Evolutionary conservation across 2,329 filamentous ascomycete genomes (phyloP), one percentile per base, ranked within the genome.

Genomic region (Bretziella fagacearum): DNA sequence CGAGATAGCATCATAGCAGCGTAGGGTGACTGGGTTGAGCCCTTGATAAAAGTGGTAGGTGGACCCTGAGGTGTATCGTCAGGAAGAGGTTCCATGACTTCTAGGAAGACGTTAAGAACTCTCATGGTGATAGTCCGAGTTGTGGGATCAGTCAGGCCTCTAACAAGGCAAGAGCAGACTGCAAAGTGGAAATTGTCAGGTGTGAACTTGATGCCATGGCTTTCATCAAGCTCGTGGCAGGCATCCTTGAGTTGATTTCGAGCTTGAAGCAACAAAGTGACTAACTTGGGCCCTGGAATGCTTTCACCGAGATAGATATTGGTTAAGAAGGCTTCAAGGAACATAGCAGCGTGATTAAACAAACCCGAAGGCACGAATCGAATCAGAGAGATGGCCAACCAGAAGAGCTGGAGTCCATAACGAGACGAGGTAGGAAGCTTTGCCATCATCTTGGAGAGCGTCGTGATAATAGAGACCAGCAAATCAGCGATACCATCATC

Each of bases 381-480:
- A 20, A 81, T 65, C 1, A 82, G 64, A 2, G 77, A 79, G 53
- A 81, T 72, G 7, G 76, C 77, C 27, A 82, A 64, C 78, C 78
- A 82, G 57, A 82, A 82, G 4, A 82, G 64, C 55, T 82, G 78
- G 27, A 79, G 61, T 0, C 77, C 75, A 55, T 82, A 82, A 26
- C 78, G 70, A 23, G 78, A 82, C 7, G 76, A 69, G 2, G 74
- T 71, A 4, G 74, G 74, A 17, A 82, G 65, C 55, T 81, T 81
- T 13, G 72, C 66, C 68, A 81, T 79, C 77, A 82, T 81, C 57
- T 79, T 81, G 8, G 77, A 79, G 37, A 82, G 59, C 2, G 75
- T 73, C 2, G 73, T 78, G 18, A 81, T 69, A 46, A 82, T 80
- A 4, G 77, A 73, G 27, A 79, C 70, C 25, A 81, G 66, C 76